phyloP scores from a whole-genome alignment of 768 basidiomycete genomes.

The Rossbeevera mucosa region DNA sequence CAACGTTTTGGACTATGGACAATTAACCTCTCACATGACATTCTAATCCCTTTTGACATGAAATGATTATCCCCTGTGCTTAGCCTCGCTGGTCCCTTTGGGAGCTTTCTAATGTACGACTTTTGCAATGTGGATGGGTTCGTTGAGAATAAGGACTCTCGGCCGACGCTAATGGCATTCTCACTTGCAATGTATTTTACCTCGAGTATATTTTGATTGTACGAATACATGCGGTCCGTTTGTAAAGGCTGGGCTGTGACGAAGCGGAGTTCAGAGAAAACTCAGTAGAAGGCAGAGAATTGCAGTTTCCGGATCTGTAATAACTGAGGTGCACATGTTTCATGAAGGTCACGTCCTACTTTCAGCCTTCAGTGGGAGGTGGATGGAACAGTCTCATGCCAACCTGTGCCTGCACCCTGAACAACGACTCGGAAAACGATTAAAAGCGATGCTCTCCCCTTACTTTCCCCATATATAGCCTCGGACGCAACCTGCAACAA shows the following conservation, averaged over 20 bases:
- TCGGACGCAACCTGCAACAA: not conserved
- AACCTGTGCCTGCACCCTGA: not conserved
- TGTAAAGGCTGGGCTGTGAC: not conserved
- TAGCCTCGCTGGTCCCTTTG: constrained; percentile 1
- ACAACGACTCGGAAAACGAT: too few relatives aligned
- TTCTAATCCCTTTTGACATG: constrained; percentile 10
- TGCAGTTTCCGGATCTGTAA: too few relatives aligned
- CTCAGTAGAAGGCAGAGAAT: constrained; percentile 6
- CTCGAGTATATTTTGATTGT: constrained; percentile 19
- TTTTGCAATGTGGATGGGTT: constrained; percentile 15
- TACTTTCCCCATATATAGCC: not conserved
- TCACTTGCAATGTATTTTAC: constrained; percentile 22
- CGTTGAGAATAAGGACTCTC: constrained; percentile 8
- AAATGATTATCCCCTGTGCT: constrained; percentile 15
- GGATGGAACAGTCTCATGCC: not conserved
- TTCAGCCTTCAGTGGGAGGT: not conserved
- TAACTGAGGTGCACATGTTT: not conserved
- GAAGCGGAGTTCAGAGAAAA: not conserved
- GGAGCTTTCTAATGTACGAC: constrained; percentile 13
- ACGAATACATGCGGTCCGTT: constrained; percentile 6
- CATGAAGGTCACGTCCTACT: not conserved
- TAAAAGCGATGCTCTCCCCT: not conserved
- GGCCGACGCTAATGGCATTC: constrained; percentile 8
- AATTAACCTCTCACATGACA: constrained; percentile 5
- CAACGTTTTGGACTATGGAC: constrained; percentile 9